These are phyloP conservation scores for Abelmoschus esculentus DNA, from an alignment of 345 rosid genomes.

Conservation along the genomic window DNA sequence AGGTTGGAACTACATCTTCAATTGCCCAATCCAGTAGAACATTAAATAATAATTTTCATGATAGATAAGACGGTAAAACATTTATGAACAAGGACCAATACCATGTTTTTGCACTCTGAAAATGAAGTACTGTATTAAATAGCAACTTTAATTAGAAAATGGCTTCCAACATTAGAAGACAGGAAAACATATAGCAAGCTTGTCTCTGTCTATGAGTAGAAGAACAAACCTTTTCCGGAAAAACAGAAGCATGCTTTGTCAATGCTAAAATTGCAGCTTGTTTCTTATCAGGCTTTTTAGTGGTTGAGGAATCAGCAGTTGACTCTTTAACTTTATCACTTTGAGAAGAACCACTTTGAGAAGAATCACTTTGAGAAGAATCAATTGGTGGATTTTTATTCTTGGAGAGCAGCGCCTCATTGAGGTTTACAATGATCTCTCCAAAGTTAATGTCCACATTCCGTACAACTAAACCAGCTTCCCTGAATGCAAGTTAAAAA, in stretches of 20 bases:
- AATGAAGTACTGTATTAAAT: neutral
- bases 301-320: constrained; percentile 25
- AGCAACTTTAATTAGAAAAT: constrained; percentile 2
- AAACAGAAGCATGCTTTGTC: constrained; percentile 45
- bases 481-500: constrained; percentile 43
- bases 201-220: constrained; percentile 3
- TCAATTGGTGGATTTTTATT: constrained; percentile 43
- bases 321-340: constrained; percentile 24
- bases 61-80: neutral
- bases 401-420: constrained; percentile 67
- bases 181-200: neutral
- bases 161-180: neutral
- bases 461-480: constrained; percentile 59
- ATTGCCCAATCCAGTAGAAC: constrained; percentile 2
- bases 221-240: constrained; percentile 82
- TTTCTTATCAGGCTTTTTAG: constrained; percentile 39
- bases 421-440: constrained; percentile 56
- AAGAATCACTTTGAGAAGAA: constrained; percentile 1
- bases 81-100: constrained; percentile 2
- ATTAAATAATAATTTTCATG: neutral
- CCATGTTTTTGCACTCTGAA: constrained; percentile 1
- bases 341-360: neutral
- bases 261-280: constrained; percentile 42
- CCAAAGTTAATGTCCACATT: constrained; percentile 64
- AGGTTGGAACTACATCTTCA: neutral